A percentile compares a stretch with the other conserved stretches of the same genome.
These are phyloP conservation scores for Naganishia friedmannii DNA, from an alignment of 768 basidiomycete genomes.

Conservation along the genomic window DNA sequence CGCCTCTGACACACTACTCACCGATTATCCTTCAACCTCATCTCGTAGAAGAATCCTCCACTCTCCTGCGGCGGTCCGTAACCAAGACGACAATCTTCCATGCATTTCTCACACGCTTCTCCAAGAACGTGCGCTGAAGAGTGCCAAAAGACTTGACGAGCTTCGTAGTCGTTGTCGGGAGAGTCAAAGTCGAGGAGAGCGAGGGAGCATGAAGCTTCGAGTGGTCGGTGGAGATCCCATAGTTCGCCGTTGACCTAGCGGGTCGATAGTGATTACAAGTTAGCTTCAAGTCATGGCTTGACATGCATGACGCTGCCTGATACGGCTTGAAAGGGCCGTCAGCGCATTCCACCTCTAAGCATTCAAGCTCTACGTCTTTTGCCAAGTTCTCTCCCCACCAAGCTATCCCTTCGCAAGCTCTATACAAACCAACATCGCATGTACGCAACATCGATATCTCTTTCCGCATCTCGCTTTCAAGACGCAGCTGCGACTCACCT, in stretches of 20 bases:
- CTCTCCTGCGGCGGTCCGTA: constrained; percentile 96
- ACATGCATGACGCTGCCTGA: no score
- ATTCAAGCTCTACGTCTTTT: no score
- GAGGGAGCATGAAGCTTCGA: constrained; percentile 78
- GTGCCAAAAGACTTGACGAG: constrained; percentile 99
- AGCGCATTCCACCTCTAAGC: no score
- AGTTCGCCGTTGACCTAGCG: constrained; percentile 67
- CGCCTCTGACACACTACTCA: constrained; percentile 40
- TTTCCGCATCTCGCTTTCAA: constrained; percentile 37
- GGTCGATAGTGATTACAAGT: constrained; percentile 40
- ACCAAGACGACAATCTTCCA: constrained; percentile 87
- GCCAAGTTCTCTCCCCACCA: no score
- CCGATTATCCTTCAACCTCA: constrained; percentile 77
- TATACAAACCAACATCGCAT: no score
- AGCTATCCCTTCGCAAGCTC: no score
- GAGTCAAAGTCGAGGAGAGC: constrained; percentile 84
- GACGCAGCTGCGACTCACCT: constrained; percentile 55
- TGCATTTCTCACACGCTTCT: constrained; percentile 91
- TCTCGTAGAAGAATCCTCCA: constrained; percentile 96
- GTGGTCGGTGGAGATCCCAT: constrained; percentile 92
- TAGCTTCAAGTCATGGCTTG: background rate
- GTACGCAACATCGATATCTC: no score
- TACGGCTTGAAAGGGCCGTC: no score
- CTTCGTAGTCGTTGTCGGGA: constrained; percentile 54
- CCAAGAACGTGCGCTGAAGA: constrained; percentile 97